Base-by-base conservation (phyloP, 2,329 filamentous ascomycete species). In the Pseudogymnoascus sp. region DNA sequence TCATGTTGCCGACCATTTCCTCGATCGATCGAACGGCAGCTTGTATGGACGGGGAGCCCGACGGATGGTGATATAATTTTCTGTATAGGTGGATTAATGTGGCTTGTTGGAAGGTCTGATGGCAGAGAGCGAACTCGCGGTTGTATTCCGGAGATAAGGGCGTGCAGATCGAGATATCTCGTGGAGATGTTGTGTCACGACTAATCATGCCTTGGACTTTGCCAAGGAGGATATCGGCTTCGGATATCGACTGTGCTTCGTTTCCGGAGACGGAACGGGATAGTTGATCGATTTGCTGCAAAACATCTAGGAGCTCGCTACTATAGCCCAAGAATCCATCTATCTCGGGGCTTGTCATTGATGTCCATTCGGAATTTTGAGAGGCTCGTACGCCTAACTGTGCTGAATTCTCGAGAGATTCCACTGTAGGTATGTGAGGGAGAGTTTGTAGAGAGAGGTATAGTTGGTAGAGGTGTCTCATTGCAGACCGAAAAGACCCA, bases 291-390 rank as follows among this genome's bases (percentile, higher is more conserved):
- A 69, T 66, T 8, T 67, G 63, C 18, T 68, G 68, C 40, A 69
- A 56, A 25, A 69, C 44, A 59, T 68, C 59, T 0, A 69, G 59
- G 25, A 69, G 62, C 56, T 69, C 68, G 31, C 64, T 66, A 42
- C 66, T 68, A 64, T 69, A 69, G 7, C 68, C 68, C 3, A 69
- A 64, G 23, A 69, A 69, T 1, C 68, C 68, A 40, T 69, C 68
- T 4, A 69, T 69, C 12, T 28, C n/a, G 12, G 56, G 21, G 5
- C 31, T 16, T 21, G 14, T n/a, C 11, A 42, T 42, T 21, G 38
- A 42, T 21, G 6, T 25, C 18, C 23, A 59, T 59, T 28, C 50
- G 7, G 5, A 21, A 10, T 42, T 42, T 42, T 42, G 38, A 21
- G 38, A 42, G 16, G 16, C 38, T 42, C 11, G 31, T 28, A 10